These are phyloP conservation scores for Backusella luteola DNA, from an alignment of 192 early-diverging fungal genomes.

Conservation along the genomic window DNA sequence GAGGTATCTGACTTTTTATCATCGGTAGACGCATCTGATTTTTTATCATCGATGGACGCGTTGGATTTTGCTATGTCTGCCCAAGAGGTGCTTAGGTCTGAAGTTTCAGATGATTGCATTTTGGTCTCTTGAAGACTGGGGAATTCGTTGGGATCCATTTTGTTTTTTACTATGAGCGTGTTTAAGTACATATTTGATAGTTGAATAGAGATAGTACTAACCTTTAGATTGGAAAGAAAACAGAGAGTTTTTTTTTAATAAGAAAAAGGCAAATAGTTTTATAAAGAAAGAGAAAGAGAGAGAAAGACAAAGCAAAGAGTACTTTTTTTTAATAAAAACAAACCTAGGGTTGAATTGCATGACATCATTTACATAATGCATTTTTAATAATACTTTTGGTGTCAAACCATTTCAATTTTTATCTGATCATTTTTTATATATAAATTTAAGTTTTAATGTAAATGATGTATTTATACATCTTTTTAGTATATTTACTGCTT, in stretches of 20 bases:
- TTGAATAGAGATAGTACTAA: background rate
- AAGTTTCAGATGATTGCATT: background rate
- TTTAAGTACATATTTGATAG: background rate
- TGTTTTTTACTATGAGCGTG: background rate
- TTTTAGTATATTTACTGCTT: background rate
- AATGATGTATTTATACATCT: background rate
- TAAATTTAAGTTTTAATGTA: background rate
- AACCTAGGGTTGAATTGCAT: background rate
- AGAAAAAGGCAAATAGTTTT: no score
- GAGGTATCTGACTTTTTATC: background rate
- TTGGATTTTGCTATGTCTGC: conserved; percentile 11
- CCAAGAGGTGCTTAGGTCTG: conserved; percentile 11
- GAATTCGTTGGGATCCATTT: conserved; percentile 13
- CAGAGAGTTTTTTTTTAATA: no score
- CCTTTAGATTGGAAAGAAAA: background rate
- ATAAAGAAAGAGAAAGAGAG: background rate
- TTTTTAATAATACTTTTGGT: background rate
- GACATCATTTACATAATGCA: background rate
- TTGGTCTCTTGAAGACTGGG: conserved; percentile 12
- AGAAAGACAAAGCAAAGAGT: background rate
- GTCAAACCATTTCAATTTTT: background rate
- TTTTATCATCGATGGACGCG: background rate
- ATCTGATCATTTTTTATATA: background rate
- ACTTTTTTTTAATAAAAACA: background rate
- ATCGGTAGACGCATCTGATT: background rate